A percentile compares a stretch with the other conserved stretches of the same genome.
phyloP scores from a whole-genome alignment of 2,329 filamentous ascomycete genomes.

The Ophiostoma ulmi region DNA sequence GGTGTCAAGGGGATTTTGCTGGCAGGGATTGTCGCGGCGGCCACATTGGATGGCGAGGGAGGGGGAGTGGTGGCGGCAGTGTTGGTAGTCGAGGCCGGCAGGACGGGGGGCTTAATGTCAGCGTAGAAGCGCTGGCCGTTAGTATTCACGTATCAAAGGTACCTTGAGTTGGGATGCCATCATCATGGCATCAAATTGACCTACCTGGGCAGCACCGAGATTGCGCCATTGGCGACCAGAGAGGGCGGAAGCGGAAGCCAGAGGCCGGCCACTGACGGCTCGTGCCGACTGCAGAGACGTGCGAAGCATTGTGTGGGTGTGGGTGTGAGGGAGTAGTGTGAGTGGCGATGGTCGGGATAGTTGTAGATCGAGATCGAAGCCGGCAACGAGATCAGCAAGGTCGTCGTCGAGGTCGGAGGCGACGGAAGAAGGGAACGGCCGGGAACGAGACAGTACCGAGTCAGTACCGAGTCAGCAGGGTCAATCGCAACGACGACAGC shows the following conservation, averaged over 20 bases:
- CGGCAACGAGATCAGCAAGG: not conserved
- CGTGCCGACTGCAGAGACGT: conserved; percentile 61
- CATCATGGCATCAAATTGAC: not conserved
- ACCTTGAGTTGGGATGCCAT: not conserved
- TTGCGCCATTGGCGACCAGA: conserved; percentile 52
- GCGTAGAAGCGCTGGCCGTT: conserved; percentile 52
- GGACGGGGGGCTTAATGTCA: conserved; percentile 41
- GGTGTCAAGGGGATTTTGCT: conserved; percentile 31
- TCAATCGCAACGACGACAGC: conserved; percentile 4
- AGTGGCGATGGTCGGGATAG: not conserved
- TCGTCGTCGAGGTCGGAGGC: not conserved
- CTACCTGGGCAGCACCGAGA: conserved; percentile 25
- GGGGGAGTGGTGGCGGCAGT: conserved; percentile 38
- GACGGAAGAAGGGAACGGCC: conserved; percentile 5
- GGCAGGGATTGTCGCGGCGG: conserved; percentile 37
- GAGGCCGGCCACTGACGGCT: conserved; percentile 52
- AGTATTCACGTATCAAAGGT: not conserved
- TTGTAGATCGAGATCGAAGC: not conserved
- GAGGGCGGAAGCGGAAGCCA: conserved; percentile 45
- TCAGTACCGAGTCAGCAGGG: not conserved
- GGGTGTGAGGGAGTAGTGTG: conserved; percentile 22
- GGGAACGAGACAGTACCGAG: not conserved
- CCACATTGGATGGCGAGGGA: conserved; percentile 36
- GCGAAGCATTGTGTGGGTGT: conserved; percentile 59
- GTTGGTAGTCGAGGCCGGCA: conserved; percentile 46